Conservation (phyloP, 495 filamentous ascomycete genomes). For the Hypoxylon perforatum region DNA sequence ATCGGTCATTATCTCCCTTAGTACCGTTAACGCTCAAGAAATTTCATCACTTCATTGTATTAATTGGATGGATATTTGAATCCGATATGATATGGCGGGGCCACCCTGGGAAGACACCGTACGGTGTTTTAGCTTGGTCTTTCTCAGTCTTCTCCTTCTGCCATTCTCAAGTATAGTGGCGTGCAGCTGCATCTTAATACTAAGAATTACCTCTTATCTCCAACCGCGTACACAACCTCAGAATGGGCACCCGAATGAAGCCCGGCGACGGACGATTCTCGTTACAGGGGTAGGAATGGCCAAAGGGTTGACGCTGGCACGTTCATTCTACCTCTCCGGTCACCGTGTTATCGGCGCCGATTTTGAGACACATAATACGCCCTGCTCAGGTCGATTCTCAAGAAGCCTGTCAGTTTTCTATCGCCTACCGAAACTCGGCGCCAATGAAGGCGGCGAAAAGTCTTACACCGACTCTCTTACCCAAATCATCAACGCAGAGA, state of each 20-base stretch:
- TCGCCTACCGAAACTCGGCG: slow-evolving; percentile 54
- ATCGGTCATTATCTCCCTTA: no score
- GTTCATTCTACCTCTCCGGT: slow-evolving; percentile 71
- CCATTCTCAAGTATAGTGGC: slow-evolving; percentile 44
- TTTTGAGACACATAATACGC: slow-evolving; percentile 60
- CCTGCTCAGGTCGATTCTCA: slow-evolving; percentile 56
- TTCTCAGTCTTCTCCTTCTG: slow-evolving; percentile 64
- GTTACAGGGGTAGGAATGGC: slow-evolving; percentile 77
- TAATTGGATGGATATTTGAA: neutral
- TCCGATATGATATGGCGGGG: neutral
- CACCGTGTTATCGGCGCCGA: slow-evolving; percentile 81
- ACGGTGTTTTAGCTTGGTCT: slow-evolving; percentile 60
- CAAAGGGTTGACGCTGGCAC: slow-evolving; percentile 74
- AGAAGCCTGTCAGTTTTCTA: slow-evolving; percentile 63
- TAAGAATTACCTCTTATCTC: neutral
- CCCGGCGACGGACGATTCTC: slow-evolving; percentile 70
- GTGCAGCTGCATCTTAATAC: slow-evolving; percentile 8
- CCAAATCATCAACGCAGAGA: slow-evolving; percentile 67
- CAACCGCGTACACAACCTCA: neutral
- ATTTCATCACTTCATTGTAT: neutral
- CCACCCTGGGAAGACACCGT: slow-evolving; percentile 47
- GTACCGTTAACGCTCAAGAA: no score
- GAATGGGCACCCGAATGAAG: slow-evolving; percentile 24
- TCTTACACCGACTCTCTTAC: slow-evolving; percentile 60
- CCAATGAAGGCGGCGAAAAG: slow-evolving; percentile 23